A percentile compares a stretch with the other conserved stretches of the same genome.
phyloP scores from a whole-genome alignment of 495 filamentous ascomycete genomes.

The Gamarada debralockiae region DNA sequence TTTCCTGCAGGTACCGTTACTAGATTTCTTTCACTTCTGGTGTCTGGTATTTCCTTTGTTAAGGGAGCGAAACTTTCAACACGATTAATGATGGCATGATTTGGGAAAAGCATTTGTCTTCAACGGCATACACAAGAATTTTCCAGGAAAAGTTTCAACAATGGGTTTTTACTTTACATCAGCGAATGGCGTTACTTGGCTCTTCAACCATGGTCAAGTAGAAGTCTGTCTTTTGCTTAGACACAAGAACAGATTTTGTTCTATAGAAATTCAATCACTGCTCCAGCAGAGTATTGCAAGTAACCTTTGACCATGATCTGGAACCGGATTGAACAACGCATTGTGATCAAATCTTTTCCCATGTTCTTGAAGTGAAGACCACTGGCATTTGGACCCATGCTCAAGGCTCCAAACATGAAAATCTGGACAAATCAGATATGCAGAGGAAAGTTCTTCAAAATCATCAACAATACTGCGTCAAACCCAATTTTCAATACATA shows the following conservation, averaged over 20 bases:
- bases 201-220: constrained; percentile 35
- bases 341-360: too few species aligned
- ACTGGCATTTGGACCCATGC: too few species aligned
- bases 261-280: constrained; percentile 1
- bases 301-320: too few species aligned
- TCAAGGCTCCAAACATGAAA: too few species aligned
- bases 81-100: constrained; percentile 62
- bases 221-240: constrained; percentile 24
- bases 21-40: constrained; percentile 26
- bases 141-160: constrained; percentile 29
- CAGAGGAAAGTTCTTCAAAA: too few species aligned
- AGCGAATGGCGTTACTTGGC: constrained; percentile 32
- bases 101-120: constrained; percentile 51
- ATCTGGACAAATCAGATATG: too few species aligned
- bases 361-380: too few species aligned
- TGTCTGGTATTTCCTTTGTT: constrained; percentile 11
- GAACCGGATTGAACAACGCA: too few species aligned
- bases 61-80: constrained; percentile 46
- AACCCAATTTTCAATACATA: too few species aligned
- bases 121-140: constrained; percentile 46
- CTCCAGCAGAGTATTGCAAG: too few species aligned
- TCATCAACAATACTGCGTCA: too few species aligned
- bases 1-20: constrained; percentile 37
- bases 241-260: constrained; percentile 19
- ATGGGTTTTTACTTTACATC: constrained; percentile 24